Evolutionary conservation across 2,329 filamentous ascomycete species (phyloP).

Genomic region (Cytospora piceae): DNA sequence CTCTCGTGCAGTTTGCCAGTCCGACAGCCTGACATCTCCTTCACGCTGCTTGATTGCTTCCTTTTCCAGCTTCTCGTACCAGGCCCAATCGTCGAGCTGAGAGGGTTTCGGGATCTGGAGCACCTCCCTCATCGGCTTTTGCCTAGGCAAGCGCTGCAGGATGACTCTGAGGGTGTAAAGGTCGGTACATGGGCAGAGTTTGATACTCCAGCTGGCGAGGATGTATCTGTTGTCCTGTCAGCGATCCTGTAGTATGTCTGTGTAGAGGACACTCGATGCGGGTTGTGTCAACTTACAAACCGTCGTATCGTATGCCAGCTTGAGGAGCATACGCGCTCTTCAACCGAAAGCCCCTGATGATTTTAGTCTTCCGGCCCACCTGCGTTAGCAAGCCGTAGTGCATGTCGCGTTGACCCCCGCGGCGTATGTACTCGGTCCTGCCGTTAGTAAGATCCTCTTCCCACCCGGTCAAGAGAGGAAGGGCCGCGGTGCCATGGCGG

Average conservation of each 20-base stretch:
- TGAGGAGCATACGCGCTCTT: slow-evolving; percentile 55
- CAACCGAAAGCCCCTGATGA: slow-evolving; percentile 56
- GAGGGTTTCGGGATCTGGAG: slow-evolving; percentile 54
- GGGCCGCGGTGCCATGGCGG: slow-evolving; percentile 48
- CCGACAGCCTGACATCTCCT: slow-evolving; percentile 46
- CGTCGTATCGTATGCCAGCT: slow-evolving; percentile 61
- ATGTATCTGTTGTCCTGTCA: slow-evolving; percentile 47
- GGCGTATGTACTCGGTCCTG: slow-evolving; percentile 48
- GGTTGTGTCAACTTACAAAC: slow-evolving; percentile 48
- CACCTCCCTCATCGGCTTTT: slow-evolving; percentile 48
- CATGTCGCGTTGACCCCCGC: slow-evolving; percentile 51
- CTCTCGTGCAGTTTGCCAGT: slow-evolving; percentile 45
- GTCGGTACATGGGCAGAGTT: slow-evolving; percentile 44
- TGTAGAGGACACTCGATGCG: background rate
- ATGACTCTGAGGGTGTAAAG: slow-evolving; percentile 50
- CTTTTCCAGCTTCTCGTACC: slow-evolving; percentile 53
- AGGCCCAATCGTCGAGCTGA: slow-evolving; percentile 59
- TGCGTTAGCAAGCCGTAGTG: slow-evolving; percentile 52
- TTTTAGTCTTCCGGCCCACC: slow-evolving; percentile 53
- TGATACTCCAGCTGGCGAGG: slow-evolving; percentile 52
- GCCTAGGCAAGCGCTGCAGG: slow-evolving; percentile 49
- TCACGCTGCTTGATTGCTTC: slow-evolving; percentile 45
- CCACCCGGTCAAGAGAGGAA: slow-evolving; percentile 56
- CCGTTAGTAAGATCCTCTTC: slow-evolving; percentile 48
- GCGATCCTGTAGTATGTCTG: no score